Percentiles rank a stretch among this genome's conserved stretches.
Evolutionary conservation across 768 basidiomycete species (phyloP).

Genomic region (Gautieria morchelliformis): DNA sequence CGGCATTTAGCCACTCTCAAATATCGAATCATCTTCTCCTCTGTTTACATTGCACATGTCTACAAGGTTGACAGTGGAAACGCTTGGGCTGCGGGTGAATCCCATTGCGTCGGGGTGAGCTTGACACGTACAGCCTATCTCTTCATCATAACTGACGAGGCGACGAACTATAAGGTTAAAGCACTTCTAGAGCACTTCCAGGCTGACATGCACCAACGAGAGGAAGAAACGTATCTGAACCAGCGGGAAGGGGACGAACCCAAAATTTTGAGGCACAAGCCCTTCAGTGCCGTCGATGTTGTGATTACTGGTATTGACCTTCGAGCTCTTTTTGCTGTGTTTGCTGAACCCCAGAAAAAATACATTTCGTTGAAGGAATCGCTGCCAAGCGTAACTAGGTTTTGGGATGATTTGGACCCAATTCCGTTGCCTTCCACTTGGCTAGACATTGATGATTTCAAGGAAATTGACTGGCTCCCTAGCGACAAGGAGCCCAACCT

Average conservation of each 20-base stretch:
- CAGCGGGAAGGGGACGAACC: not conserved
- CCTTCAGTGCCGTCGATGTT: constrained; percentile 83
- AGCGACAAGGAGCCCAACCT: constrained; percentile 43
- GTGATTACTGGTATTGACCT: constrained; percentile 68
- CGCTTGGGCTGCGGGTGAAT: constrained; percentile 72
- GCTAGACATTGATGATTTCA: constrained; percentile 75
- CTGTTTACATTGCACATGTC: constrained; percentile 75
- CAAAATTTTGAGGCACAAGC: constrained; percentile 61
- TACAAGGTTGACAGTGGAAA: constrained; percentile 76
- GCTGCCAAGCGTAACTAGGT: constrained; percentile 34
- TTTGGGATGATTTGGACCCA: constrained; percentile 33
- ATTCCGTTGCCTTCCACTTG: constrained; percentile 37
- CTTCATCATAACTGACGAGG: not conserved
- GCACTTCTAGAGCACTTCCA: constrained; percentile 71
- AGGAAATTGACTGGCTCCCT: constrained; percentile 64
- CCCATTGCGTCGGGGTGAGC: constrained; percentile 64
- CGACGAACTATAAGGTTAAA: constrained; percentile 32
- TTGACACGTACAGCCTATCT: not conserved
- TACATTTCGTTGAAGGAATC: constrained; percentile 38
- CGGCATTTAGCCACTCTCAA: constrained; percentile 86
- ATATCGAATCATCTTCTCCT: constrained; percentile 71
- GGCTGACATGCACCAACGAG: constrained; percentile 87
- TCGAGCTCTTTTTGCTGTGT: constrained; percentile 69
- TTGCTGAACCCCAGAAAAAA: constrained; percentile 62
- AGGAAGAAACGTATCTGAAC: constrained; percentile 62